phyloP scores from a whole-genome alignment of 352 stramenopile genomes.

The Phytopythium montanum region DNA sequence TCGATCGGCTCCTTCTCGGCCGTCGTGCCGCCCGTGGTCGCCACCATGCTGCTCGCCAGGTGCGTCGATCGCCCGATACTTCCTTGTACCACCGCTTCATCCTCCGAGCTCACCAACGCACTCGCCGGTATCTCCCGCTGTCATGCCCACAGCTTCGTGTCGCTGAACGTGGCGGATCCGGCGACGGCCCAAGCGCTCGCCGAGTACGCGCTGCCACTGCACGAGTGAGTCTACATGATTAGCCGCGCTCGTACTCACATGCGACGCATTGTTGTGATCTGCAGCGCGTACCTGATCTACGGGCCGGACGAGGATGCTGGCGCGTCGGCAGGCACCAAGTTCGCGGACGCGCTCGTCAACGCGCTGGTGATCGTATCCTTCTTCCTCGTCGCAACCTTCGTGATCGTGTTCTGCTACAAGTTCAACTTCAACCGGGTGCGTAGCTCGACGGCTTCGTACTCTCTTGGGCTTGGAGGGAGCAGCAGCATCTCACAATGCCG shows the following conservation, averaged over 20 bases:
- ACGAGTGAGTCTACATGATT: neutral
- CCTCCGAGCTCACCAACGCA: neutral
- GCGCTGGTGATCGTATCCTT: constrained; percentile 88
- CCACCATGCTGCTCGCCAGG: constrained; percentile 84
- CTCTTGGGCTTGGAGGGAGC: neutral
- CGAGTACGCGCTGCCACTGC: constrained; percentile 35
- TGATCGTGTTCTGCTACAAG: constrained; percentile 91
- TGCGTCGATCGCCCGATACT: constrained; percentile 9
- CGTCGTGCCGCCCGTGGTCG: constrained; percentile 71
- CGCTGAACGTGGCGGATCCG: constrained; percentile 73
- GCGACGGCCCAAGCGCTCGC: constrained; percentile 66
- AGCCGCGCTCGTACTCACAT: neutral
- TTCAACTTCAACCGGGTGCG: constrained; percentile 83
- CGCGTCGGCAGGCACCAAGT: constrained; percentile 61
- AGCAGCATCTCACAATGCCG: neutral
- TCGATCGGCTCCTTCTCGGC: constrained; percentile 84
- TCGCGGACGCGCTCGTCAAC: constrained; percentile 80
- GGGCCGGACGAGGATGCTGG: constrained; percentile 43
- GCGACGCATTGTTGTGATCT: neutral
- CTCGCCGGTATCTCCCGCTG: constrained; percentile 1
- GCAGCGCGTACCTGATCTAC: constrained; percentile 81
- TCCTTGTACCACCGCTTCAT: neutral
- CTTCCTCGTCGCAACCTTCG: constrained; percentile 87
- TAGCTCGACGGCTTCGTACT: neutral
- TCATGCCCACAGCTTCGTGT: constrained; percentile 52